Evolutionary conservation across 2,329 filamentous ascomycete genomes (phyloP).

Genomic region (Phialophora tarda): DNA sequence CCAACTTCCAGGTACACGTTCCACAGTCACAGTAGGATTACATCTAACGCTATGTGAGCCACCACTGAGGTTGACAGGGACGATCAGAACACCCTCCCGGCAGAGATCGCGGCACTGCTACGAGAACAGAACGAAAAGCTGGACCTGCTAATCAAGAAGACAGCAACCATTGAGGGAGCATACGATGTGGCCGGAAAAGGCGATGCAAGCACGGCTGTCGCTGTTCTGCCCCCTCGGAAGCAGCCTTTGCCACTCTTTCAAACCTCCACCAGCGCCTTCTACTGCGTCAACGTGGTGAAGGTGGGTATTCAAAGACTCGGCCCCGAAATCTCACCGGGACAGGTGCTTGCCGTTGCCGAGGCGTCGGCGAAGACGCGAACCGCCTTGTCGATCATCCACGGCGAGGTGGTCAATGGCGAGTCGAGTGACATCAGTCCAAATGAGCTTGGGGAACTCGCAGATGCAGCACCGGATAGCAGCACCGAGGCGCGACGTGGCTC

Average conservation of each 20-base stretch:
- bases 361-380: slow-evolving; percentile 4
- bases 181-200: slow-evolving; percentile 7
- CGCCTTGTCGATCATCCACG: slow-evolving; percentile 18
- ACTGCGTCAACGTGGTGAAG: slow-evolving; percentile 22
- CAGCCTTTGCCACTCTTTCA: slow-evolving; percentile 21
- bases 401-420: slow-evolving; percentile 17
- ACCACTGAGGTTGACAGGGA: slow-evolving; percentile 10
- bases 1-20: slow-evolving; percentile 20
- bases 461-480: neutral
- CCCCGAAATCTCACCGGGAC: neutral
- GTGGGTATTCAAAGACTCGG: slow-evolving; percentile 8
- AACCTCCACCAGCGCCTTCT: slow-evolving; percentile 23
- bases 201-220: neutral
- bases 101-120: slow-evolving; percentile 7
- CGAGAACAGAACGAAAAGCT: slow-evolving; percentile 23
- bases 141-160: slow-evolving; percentile 22
- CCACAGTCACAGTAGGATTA: slow-evolving; percentile 9
- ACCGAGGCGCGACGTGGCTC: neutral
- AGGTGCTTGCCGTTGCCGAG: neutral
- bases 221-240: slow-evolving; percentile 9
- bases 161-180: slow-evolving; percentile 8
- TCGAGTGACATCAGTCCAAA: slow-evolving; percentile 19
- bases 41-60: neutral
- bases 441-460: slow-evolving; percentile 5
- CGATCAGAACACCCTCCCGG: slow-evolving; percentile 5